Base-by-base conservation (phyloP, 805 yeast genomes). In the Saturnispora sekii region DNA sequence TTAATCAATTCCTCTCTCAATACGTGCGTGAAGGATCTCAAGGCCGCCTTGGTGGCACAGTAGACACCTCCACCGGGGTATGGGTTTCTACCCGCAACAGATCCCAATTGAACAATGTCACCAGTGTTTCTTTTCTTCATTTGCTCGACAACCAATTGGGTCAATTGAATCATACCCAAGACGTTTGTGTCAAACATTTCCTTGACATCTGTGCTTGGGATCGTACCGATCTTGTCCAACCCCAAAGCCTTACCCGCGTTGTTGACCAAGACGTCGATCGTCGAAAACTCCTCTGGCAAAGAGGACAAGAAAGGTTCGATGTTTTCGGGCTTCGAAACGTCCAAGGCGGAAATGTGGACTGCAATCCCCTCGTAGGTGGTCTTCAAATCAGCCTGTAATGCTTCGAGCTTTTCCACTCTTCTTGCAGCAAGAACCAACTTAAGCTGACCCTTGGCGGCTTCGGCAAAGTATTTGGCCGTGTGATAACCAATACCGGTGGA, bases 401-500 rank as follows among this genome's bases (percentile, higher is more conserved):
- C 56, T 21, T 62, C 61, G 41, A 74, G 60, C 47, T 70, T 72
- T 4, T 69, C 76, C 44, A 65, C 58, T 63, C 79, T 69, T 66
- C 79, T 69, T 29, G 79, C 80, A 10, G 76, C 70, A 40, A 74
- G 61, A 33, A 74, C 65, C 49, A 74, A 59, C 55, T 72, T 73
- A 58, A 74, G 53, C 18, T 72, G 54, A 5, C 79, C 79, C 33
- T 69, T 63, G 35, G 74, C 69, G 14, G 77, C 77, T 38, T 69
- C 78, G 36, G 96, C 93, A 53, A 86, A 79, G 60, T 89, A 95
- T 39, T 72, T 64, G 12, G 97, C 97, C 10, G 96, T 88, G 44
- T 95, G 93, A 53, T 77, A 78, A 10, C 97, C 98, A 56, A 90
- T 90, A 45, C 97, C 97, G 12, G 96, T 79, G 21, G 96, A 85